These are phyloP conservation scores for Pythium diclinum DNA, from an alignment of 352 stramenopile genomes.

Conservation along the genomic window DNA sequence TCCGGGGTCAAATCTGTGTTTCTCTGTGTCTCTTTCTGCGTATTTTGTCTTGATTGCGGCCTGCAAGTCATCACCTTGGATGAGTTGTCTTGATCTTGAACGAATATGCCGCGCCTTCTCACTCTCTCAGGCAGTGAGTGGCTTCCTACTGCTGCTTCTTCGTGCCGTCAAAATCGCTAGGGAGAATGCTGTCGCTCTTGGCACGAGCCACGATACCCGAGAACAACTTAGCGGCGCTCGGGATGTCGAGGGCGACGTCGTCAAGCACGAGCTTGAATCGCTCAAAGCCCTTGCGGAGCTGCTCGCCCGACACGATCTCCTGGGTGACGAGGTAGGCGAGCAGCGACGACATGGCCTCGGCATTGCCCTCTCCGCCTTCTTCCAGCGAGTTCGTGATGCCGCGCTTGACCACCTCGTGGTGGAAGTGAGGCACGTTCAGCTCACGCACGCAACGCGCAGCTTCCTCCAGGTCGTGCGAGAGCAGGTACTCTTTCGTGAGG, in stretches of 20 bases:
- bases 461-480: constrained; percentile 94
- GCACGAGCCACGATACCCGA: constrained; percentile 38
- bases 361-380: constrained; percentile 34
- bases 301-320: constrained; percentile 42
- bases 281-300: constrained; percentile 83
- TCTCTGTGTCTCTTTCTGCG: constrained; percentile 12
- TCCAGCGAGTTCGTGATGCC: constrained; percentile 51
- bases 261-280: constrained; percentile 72
- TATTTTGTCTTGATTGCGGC: neutral
- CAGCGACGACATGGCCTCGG: constrained; percentile 41
- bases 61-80: neutral
- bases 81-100: neutral
- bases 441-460: constrained; percentile 91
- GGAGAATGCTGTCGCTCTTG: constrained; percentile 68
- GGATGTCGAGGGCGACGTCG: constrained; percentile 47
- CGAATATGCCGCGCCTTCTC: neutral
- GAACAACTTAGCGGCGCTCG: constrained; percentile 28
- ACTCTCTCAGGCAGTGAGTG: neutral
- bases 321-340: constrained; percentile 42
- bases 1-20: constrained; percentile 1
- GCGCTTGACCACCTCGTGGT: constrained; percentile 95
- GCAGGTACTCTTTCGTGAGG: constrained; percentile 95
- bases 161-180: constrained; percentile 31
- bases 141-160: constrained; percentile 27
- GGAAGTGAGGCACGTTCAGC: constrained; percentile 94